A percentile compares a stretch with the other conserved stretches of the same genome.
phyloP scores from a whole-genome alignment of 2,329 filamentous ascomycete genomes.

The Diaporthe citriasiana region DNA sequence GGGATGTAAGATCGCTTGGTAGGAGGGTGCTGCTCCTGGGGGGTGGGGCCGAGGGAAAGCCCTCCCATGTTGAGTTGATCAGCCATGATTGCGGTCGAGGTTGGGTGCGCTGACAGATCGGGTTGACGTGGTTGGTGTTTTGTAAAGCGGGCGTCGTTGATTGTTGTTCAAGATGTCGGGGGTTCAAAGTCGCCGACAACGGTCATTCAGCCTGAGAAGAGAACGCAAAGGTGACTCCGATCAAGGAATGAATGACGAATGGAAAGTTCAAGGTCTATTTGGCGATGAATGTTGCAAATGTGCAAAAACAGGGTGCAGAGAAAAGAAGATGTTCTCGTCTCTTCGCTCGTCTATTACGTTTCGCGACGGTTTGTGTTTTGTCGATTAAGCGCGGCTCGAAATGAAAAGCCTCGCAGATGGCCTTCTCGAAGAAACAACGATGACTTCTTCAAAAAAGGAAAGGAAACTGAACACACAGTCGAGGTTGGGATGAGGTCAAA shows the following conservation, averaged over 20 bases:
- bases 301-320: slow-evolving; percentile 37
- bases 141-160: slow-evolving; percentile 34
- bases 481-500: slow-evolving; percentile 47
- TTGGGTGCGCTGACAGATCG: slow-evolving; percentile 40
- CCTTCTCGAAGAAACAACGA: slow-evolving; percentile 58
- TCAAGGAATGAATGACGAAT: slow-evolving; percentile 39
- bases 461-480: slow-evolving; percentile 53
- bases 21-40: slow-evolving; percentile 51
- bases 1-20: slow-evolving; percentile 81
- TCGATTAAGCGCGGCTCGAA: slow-evolving; percentile 31
- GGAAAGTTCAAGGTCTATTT: slow-evolving; percentile 35
- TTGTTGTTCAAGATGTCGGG: slow-evolving; percentile 37
- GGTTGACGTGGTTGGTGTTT: slow-evolving; percentile 32
- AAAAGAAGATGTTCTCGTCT: slow-evolving; percentile 41
- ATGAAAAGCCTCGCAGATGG: slow-evolving; percentile 51
- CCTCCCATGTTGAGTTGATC: slow-evolving; percentile 87
- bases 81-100: slow-evolving; percentile 72
- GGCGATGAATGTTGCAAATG: slow-evolving; percentile 38
- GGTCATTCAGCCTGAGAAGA: slow-evolving; percentile 40
- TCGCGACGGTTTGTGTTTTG: slow-evolving; percentile 37
- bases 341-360: slow-evolving; percentile 41
- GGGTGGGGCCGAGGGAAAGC: slow-evolving; percentile 71
- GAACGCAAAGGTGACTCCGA: slow-evolving; percentile 35
- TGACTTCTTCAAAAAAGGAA: slow-evolving; percentile 61
- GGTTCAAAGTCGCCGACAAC: slow-evolving; percentile 35